A percentile compares a stretch with the other conserved stretches of the same genome.
Evolutionary conservation across 1,284 basidiomycete genomes (phyloP).

Genomic region (Heterobasidion irregulare): DNA sequence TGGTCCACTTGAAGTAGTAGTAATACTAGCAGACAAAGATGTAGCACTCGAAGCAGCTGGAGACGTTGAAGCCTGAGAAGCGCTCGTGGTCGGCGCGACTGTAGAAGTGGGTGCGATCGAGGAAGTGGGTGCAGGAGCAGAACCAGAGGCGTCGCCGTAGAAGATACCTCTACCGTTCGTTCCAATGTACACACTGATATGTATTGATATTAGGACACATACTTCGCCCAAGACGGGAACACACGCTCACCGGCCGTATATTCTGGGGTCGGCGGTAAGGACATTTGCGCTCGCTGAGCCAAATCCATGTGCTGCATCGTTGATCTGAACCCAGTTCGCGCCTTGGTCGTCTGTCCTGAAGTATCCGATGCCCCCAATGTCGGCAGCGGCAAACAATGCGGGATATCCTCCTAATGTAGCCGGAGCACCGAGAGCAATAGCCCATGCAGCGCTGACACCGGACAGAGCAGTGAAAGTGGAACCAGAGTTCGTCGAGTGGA

Average conservation of each 20-base stretch:
- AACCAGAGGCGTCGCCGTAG: conserved; percentile 40
- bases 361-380: conserved; percentile 41
- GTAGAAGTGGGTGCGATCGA: conserved; percentile 8
- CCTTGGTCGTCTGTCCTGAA: conserved; percentile 54
- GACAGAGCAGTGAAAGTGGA: conserved; percentile 39
- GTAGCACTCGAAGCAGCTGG: conserved; percentile 8
- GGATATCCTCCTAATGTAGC: conserved; percentile 41
- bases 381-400: conserved; percentile 47
- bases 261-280: conserved; percentile 43
- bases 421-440: conserved; percentile 49
- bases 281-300: conserved; percentile 39
- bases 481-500: conserved; percentile 50
- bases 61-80: neutral
- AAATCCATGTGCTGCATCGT: conserved; percentile 54
- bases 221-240: neutral
- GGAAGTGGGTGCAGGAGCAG: conserved; percentile 28
- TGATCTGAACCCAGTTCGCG: conserved; percentile 52
- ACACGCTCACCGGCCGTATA: conserved; percentile 39
- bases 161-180: conserved; percentile 62
- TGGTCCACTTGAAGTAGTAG: conserved; percentile 10
- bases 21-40: neutral
- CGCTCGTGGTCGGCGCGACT: neutral
- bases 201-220: no score
- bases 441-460: conserved; percentile 45
- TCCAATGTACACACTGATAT: conserved; percentile 48